Conservation (phyloP, 148 eudicot genomes). For the Mesembryanthemum crystallinum region DNA sequence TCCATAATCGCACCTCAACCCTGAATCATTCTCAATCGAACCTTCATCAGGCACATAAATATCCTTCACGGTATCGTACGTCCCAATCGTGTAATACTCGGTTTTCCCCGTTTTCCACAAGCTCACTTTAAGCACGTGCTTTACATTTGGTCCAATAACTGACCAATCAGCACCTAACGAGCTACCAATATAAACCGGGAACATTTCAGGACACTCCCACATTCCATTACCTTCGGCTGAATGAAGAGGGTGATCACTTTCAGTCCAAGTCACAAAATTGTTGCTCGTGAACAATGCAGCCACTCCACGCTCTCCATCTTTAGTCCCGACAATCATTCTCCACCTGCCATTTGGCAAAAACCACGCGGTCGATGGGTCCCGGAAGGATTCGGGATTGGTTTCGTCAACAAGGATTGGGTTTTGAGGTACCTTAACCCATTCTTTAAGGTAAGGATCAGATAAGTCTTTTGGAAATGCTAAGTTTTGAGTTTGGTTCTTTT, state of each 20-base stretch:
- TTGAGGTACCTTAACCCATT: slow-evolving; percentile 43
- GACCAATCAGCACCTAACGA: slow-evolving; percentile 36
- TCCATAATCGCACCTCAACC: slow-evolving; percentile 54
- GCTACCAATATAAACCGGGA: slow-evolving; percentile 32
- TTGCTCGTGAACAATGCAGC: slow-evolving; percentile 34
- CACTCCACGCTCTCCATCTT: slow-evolving; percentile 5
- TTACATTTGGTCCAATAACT: slow-evolving; percentile 18
- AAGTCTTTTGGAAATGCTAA: slow-evolving; percentile 44
- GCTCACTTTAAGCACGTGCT: slow-evolving; percentile 51
- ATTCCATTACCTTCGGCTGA: slow-evolving; percentile 23
- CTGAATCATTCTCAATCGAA: slow-evolving; percentile 26
- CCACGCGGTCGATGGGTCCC: slow-evolving; percentile 57
- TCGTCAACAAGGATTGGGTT: slow-evolving; percentile 36
- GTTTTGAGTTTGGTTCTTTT: slow-evolving; percentile 39
- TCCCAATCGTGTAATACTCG: slow-evolving; percentile 48
- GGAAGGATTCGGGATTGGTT: slow-evolving; percentile 20
- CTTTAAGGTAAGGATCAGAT: slow-evolving; percentile 49
- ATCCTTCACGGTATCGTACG: slow-evolving; percentile 36
- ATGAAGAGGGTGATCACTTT: slow-evolving; percentile 20
- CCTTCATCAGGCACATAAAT: slow-evolving; percentile 34
- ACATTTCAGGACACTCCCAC: slow-evolving; percentile 45
- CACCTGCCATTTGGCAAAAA: slow-evolving; percentile 29
- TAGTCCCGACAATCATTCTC: slow-evolving; percentile 22
- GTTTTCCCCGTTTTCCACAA: slow-evolving; percentile 20
- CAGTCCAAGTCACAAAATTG: slow-evolving; percentile 29